These are phyloP conservation scores for Zygotorulaspora mrakii DNA, from an alignment of 1,139 yeast species.

Conservation along the genomic window DNA sequence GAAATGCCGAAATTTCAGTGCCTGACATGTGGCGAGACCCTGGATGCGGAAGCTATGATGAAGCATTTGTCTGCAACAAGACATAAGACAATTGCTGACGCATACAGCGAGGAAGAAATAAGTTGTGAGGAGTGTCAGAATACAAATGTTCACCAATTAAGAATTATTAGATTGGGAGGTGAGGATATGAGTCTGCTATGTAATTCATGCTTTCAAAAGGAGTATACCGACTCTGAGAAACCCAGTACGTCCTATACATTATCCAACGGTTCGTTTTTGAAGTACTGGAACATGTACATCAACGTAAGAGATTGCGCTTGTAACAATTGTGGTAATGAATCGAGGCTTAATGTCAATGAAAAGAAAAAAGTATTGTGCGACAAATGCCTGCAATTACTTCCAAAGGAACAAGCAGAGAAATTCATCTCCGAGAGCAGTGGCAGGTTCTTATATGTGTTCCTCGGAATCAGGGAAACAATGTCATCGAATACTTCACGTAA, in stretches of 20 bases:
- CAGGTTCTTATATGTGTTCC: conserved; percentile 44
- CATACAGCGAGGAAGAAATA: conserved; percentile 41
- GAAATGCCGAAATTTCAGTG: conserved; percentile 30
- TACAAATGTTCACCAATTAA: conserved; percentile 51
- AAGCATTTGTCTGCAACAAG: conserved; percentile 52
- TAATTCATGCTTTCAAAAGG: conserved; percentile 45
- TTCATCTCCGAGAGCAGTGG: conserved; percentile 49
- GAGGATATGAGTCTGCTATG: conserved; percentile 54
- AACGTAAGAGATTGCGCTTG: conserved; percentile 52
- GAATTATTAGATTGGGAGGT: conserved; percentile 52
- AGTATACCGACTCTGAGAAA: conserved; percentile 36
- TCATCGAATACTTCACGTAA: conserved; percentile 19
- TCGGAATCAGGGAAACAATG: conserved; percentile 48
- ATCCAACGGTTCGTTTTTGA: conserved; percentile 53
- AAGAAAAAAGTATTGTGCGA: conserved; percentile 41
- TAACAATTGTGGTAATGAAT: conserved; percentile 43
- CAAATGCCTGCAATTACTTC: conserved; percentile 40
- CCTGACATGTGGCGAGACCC: conserved; percentile 32
- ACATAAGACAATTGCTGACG: conserved; percentile 47
- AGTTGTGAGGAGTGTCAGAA: conserved; percentile 58
- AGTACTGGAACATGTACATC: conserved; percentile 46
- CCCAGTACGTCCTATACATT: conserved; percentile 51
- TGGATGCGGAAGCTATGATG: conserved; percentile 36
- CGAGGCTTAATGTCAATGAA: conserved; percentile 42
- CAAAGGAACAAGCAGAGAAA: conserved; percentile 18